Base-by-base conservation (phyloP, 108 stramenopile species). In the Skeletonema marinoi region DNA sequence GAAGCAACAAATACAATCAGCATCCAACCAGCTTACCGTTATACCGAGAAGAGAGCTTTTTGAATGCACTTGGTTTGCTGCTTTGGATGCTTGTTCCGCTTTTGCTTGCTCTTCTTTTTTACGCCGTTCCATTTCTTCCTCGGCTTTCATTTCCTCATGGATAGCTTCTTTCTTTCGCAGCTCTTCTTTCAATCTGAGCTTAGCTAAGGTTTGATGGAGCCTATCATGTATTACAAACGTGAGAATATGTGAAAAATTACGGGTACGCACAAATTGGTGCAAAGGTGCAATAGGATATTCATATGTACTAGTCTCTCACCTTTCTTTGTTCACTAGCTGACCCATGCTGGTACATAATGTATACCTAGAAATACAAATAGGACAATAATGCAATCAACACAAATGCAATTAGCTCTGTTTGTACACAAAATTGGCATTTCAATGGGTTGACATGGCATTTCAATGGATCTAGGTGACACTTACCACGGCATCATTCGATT, bases 311-410 rank as follows among this genome's bases (percentile, higher is more conserved):
- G 58, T 4, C n/a, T 16, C 70, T 32, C 33, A 78, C 78, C 78
- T 51, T 42, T 88, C 67, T 46, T 75, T 68, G 41, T 93, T 86
- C 7, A 92, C 88, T 42, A 96, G 71, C 71, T 96, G 89, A 10
- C 93, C 96, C 58, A 96, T 70, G 60, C 84, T 89, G 10, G 93
- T 93, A 69, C 96, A 96, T 9, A 94, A 67, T 13, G 96, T 96
- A 75, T 83, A 96, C 82, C 81, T 82, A 36, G 32, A 19, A 66
- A 44, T 6, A 68, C 31, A 61, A 67, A 3, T 35, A 56, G 9
- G 13, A 19, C 32, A 14, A 48, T 50, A 66, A 32, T 54, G 30
- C 29, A n/a, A 65, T 33, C 16, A 39, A 35, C 54, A 77, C 30
- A 33, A 60, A 50, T 2, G 48, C 48, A 11, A 41, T 11, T 41